A percentile compares a stretch with the other conserved stretches of the same genome.
Conservation (phyloP, 306 rosid species). For the Argentina anserina region DNA sequence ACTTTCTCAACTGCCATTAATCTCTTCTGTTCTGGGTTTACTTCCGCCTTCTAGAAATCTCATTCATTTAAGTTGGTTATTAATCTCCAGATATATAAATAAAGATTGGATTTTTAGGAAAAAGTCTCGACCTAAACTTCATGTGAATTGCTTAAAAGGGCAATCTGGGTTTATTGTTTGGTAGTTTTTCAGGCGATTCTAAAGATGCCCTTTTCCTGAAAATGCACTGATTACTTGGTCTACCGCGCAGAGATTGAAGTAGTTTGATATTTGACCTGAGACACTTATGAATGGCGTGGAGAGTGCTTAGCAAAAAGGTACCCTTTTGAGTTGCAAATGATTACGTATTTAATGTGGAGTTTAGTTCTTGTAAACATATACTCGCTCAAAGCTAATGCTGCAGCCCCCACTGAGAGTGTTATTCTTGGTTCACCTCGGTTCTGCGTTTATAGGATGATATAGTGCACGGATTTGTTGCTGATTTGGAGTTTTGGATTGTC, state of each 20-base stretch:
- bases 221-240: no score
- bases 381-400: neutral
- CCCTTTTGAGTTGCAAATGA: neutral
- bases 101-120: neutral
- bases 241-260: slow-evolving; percentile 27
- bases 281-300: slow-evolving; percentile 84
- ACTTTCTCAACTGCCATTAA: neutral
- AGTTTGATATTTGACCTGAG: neutral
- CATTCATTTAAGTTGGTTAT: neutral
- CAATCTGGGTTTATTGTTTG: neutral
- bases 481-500: neutral
- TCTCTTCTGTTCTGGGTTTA: neutral
- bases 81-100: neutral
- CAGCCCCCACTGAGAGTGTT: neutral
- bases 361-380: neutral
- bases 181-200: neutral
- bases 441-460: neutral
- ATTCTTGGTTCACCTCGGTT: neutral
- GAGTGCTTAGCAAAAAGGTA: slow-evolving; percentile 61
- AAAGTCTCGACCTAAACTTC: neutral
- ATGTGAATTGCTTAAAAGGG: slow-evolving; percentile 5
- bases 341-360: neutral
- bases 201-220: neutral
- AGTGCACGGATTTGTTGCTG: neutral
- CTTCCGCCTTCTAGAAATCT: neutral